These are phyloP conservation scores for Penicillium glabrum DNA, from an alignment of 2,329 filamentous ascomycete genomes.

Conservation along the genomic window DNA sequence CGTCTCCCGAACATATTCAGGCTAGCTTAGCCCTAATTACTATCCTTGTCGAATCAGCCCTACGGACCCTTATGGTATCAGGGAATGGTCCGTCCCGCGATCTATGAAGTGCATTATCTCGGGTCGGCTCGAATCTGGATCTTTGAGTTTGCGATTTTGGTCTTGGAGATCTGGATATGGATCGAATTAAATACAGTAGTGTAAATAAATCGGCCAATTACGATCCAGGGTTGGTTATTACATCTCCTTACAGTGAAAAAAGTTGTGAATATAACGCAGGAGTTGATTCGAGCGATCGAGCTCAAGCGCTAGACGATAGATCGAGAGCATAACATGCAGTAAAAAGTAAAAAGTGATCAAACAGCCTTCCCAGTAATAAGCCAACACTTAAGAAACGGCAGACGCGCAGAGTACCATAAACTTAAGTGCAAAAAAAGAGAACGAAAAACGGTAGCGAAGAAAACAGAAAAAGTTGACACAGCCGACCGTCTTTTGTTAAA, in stretches of 20 bases:
- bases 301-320: not conserved
- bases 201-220: no score
- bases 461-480: conserved; percentile 19
- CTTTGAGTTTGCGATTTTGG: not conserved
- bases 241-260: not conserved
- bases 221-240: not conserved
- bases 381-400: conserved; percentile 11
- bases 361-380: conserved; percentile 38
- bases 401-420: not conserved
- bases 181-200: no score
- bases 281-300: not conserved
- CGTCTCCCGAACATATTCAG: not conserved
- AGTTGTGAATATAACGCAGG: not conserved
- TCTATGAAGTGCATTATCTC: not conserved
- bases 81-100: not conserved
- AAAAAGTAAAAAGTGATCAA: conserved; percentile 30
- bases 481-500: conserved; percentile 21
- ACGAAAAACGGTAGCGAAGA: not conserved
- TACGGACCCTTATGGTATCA: not conserved
- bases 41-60: not conserved
- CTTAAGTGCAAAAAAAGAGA: conserved; percentile 2
- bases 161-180: no score
- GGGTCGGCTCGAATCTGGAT: not conserved
- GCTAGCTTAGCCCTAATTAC: not conserved
- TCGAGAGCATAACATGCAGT: not conserved